Evolutionary conservation across 768 basidiomycete species (phyloP).

Genomic region (Xerocomus potaroensis): DNA sequence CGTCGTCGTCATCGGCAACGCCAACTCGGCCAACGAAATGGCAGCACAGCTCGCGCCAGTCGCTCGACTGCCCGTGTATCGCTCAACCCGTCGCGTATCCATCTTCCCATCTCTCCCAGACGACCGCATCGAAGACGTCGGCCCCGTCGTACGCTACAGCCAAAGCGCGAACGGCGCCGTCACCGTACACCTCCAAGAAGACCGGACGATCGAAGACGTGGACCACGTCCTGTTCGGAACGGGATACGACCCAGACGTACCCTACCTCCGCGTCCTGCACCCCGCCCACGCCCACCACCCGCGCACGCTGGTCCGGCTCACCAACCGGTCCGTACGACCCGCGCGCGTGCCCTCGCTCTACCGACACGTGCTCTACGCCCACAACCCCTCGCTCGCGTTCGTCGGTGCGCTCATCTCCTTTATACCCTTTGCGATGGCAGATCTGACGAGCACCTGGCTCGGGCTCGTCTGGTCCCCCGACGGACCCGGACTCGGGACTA

Average conservation of each 20-base stretch:
- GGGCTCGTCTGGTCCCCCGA: constrained; percentile 35
- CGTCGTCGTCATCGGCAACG: constrained; percentile 46
- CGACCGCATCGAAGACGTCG: constrained; percentile 39
- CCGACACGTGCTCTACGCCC: constrained; percentile 43
- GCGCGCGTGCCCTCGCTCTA: constrained; percentile 43
- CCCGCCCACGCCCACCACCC: not conserved
- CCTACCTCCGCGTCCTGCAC: constrained; percentile 36
- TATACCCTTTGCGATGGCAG: constrained; percentile 47
- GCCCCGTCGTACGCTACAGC: constrained; percentile 36
- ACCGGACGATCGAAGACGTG: constrained; percentile 36
- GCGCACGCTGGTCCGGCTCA: constrained; percentile 24
- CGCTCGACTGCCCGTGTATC: constrained; percentile 39
- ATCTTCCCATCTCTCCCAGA: constrained; percentile 43
- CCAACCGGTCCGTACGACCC: constrained; percentile 26
- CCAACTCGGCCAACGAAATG: constrained; percentile 51
- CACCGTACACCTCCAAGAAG: constrained; percentile 34
- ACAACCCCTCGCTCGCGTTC: constrained; percentile 45
- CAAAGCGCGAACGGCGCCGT: constrained; percentile 22
- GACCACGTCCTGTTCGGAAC: constrained; percentile 45
- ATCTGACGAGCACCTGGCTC: constrained; percentile 49
- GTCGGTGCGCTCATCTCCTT: constrained; percentile 40
- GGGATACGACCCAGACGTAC: constrained; percentile 41
- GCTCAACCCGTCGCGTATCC: constrained; percentile 41
- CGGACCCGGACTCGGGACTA: constrained; percentile 4
- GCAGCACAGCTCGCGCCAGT: constrained; percentile 41